Evolutionary conservation across 176 grass and related monocot genomes (phyloP), one percentile per base, ranked within the genome.

Genomic region (Zoysia japonica): DNA sequence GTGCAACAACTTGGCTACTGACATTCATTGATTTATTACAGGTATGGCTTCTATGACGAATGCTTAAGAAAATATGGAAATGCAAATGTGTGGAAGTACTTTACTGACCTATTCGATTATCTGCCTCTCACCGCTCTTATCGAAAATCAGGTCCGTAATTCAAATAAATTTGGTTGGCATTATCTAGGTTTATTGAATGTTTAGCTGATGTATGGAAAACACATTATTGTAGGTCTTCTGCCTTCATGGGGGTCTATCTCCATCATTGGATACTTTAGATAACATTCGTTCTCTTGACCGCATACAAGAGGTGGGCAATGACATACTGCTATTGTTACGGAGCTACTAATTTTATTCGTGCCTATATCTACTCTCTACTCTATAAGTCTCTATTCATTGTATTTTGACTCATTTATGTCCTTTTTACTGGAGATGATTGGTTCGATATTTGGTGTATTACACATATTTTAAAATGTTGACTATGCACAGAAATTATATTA

Each of bases 21-120:
- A 69, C 61, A 28, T 76, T 13, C 44, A 66, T 36, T 76, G 39
- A 69, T 78, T 72, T 85, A 43, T 83, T 85, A 11, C 90, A 98
- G 96, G 79, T 98, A 98, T 67, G 96, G 96, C 41, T 98, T 98
- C 71, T 98, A 98, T 79, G 96, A 98, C 19, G 96, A 98, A 79
- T 98, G 96, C 81, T 89, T 98, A 72, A 89, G 96, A 95, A 98
- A 98, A 70, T 99, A 99, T 72, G 96, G 96, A 62, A 99, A 99
- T 91, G 96, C 96, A 74, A 99, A 95, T 84, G 96, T 99, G 20
- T 99, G 96, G 96, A 99, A 99, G 55, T 93, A 91, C 82, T 99
- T 99, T 52, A 99, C 96, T 40, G 96, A 99, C 59, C 78, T 99
- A 55, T 99, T 99, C 70, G 96, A 99, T 86, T 99, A 99, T 86